These are phyloP conservation scores for Hanseniaspora sp. DNA, from an alignment of 1,139 yeast genomes.

Conservation along the genomic window DNA sequence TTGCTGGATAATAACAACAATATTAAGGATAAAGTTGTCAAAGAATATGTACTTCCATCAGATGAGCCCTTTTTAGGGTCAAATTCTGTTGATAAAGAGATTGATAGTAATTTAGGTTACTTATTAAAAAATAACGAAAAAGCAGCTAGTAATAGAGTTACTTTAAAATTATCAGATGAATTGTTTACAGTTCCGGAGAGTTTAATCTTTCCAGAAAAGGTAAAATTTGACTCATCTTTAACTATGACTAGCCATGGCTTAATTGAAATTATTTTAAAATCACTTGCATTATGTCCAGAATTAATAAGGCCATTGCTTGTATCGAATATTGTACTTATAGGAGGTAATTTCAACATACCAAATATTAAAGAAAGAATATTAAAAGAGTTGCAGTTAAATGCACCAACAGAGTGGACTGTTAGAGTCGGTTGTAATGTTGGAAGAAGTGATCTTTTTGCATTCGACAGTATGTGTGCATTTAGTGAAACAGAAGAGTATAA, in stretches of 20 bases:
- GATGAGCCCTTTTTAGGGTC: conserved; percentile 48
- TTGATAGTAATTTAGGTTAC: conserved; percentile 23
- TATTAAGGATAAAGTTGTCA: conserved; percentile 29
- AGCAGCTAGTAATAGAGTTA: conserved; percentile 26
- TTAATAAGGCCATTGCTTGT: conserved; percentile 64
- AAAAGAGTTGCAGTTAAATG: conserved; percentile 50
- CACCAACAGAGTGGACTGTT: conserved; percentile 59
- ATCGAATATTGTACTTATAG: conserved; percentile 68
- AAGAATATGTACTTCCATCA: conserved; percentile 74
- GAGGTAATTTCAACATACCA: conserved; percentile 67
- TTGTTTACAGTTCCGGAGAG: conserved; percentile 81
- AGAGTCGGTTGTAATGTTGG: conserved; percentile 32
- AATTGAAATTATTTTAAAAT: conserved; percentile 60
- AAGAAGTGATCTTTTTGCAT: conserved; percentile 39
- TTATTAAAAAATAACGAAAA: conserved; percentile 42
- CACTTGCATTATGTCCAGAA: conserved; percentile 62
- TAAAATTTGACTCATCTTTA: conserved; percentile 40
- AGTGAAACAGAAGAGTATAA: conserved; percentile 41
- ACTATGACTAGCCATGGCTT: conserved; percentile 54
- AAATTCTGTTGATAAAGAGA: conserved; percentile 20
- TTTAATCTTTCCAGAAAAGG: conserved; percentile 73
- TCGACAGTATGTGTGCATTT: conserved; percentile 49
- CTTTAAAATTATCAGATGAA: conserved; percentile 62
- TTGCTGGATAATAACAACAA: conserved; percentile 39
- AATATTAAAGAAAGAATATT: conserved; percentile 55